Evolutionary conservation across 1,284 basidiomycete species (phyloP), one percentile per base, ranked within the genome.

Genomic region (Cryptococcus neoformans): DNA sequence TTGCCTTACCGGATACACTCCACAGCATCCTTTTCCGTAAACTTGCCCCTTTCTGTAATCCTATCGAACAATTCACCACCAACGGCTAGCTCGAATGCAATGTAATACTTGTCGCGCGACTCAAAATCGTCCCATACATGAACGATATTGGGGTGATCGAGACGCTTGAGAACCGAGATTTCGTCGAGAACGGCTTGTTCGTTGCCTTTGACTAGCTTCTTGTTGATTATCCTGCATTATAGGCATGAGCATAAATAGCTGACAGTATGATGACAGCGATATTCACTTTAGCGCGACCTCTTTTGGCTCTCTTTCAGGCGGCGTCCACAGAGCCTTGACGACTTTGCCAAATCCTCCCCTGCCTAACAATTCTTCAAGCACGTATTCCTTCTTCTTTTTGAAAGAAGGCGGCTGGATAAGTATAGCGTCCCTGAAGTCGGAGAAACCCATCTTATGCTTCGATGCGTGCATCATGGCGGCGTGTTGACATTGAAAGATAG

Each of bases 41-140:
- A 95, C 68, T 89, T 92, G 14, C 93, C 93, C 57, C 82, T 84
- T 63, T 86, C 80, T 36, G 87, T 79, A 60, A 96, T 89, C 41
- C 90, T 83, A 54, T 92, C 88, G 70, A 96, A 96, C 2, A 94
- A 82, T 70, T 93, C 92, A 44, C 92, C 92, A 16, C 93, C 92
- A 2, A 85, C 82, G 0, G 92, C 93, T 6, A 95, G 86, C 75
- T 96, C 91, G 68, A 96, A 96, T 0, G 88, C 84, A 39, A 96
- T 84, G 70, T 92, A 96, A 75, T 91, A 72, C 71, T 93, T 95
- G 40, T 87, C 83, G 55, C 91, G 81, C 14, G 89, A 92, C 72
- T 96, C 93, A 73, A 96, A 96, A 84, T 74, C 56, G 55, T 71
- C 74, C 68, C 66, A 64, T 17, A 65, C 51, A 82, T 87, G 68